Base-by-base conservation (phyloP, 176 grass and related monocot species). In the Avena atlantica region DNA sequence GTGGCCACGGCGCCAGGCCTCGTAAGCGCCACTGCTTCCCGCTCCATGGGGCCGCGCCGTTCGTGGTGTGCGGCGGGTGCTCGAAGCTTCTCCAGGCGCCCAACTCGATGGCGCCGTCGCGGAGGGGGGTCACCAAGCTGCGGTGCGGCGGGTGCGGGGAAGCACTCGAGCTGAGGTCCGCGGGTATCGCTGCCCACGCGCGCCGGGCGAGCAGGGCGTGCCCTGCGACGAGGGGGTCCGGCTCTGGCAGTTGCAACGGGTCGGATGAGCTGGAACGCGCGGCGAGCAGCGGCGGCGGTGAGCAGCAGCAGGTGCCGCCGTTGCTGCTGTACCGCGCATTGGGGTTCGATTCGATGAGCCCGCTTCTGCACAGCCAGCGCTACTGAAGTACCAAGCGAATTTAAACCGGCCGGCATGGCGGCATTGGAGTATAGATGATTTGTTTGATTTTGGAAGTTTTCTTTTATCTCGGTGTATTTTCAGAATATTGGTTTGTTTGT, bases 91-190 rank as follows among this genome's bases (percentile, higher is more conserved):
- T 98, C 37, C 86, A 81, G 56, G 63, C 88, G 44, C 91, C 95
- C 8, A 55, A 7, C 34, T 37, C 82, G 16, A 12, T 78, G 3
- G n/a, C 27, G 75, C 45, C 86, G 50, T 57, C 52, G 4, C 52
- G 66, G 29, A 87, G 67, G 69, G 84, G 52, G 16, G 15, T 62
- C 7, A 44, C 84, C 19, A 92, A 58, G 71, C 75, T 98, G 24
- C 79, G 87, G 27, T 98, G 95, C 61, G 91, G 91, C 79, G 81
- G 85, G 9, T 95, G 95, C 56, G 62, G 45, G 11, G 48, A 90
- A 74, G 87, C 83, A 9, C 69, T 91, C 37, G 40, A 82, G 52
- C 51, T 88, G 62, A 49, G 58, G 72, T 7, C 23, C 47, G 16
- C 57, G 58, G 42, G 53, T 1, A 25, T 9, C 40, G 52, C 36